These are phyloP conservation scores for Fusarium falciforme DNA, from an alignment of 2,329 filamentous ascomycete genomes.

Conservation along the genomic window DNA sequence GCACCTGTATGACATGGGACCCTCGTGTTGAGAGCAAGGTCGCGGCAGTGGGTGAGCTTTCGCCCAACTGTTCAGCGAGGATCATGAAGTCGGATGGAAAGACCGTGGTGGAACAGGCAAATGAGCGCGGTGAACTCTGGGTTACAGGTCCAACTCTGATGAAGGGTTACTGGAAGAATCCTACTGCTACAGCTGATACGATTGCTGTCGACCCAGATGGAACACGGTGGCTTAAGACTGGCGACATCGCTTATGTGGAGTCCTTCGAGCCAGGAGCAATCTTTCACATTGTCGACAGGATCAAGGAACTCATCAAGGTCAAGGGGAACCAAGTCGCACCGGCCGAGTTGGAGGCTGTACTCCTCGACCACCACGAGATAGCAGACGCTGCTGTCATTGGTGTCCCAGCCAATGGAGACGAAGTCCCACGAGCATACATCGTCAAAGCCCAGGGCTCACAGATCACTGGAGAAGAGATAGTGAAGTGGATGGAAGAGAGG, in stretches of 20 bases:
- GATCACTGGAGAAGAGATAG: slow-evolving; percentile 60
- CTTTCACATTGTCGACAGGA: slow-evolving; percentile 76
- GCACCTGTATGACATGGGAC: slow-evolving; percentile 74
- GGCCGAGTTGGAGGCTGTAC: slow-evolving; percentile 78
- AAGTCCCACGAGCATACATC: slow-evolving; percentile 71
- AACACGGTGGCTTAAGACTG: slow-evolving; percentile 77
- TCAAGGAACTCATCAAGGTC: slow-evolving; percentile 72
- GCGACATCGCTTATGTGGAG: slow-evolving; percentile 77
- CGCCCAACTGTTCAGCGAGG: slow-evolving; percentile 60
- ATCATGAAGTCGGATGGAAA: slow-evolving; percentile 69
- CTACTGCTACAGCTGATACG: slow-evolving; percentile 73
- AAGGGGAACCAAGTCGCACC: slow-evolving; percentile 82
- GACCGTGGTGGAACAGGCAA: slow-evolving; percentile 57
- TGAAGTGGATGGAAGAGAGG: slow-evolving; percentile 68
- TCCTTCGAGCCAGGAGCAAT: slow-evolving; percentile 60
- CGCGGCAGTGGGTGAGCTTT: slow-evolving; percentile 49
- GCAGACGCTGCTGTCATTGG: slow-evolving; percentile 75
- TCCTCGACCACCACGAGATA: slow-evolving; percentile 76
- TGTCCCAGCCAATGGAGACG: slow-evolving; percentile 56
- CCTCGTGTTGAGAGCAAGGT: slow-evolving; percentile 61
- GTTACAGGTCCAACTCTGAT: slow-evolving; percentile 78
- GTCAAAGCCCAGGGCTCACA: slow-evolving; percentile 58
- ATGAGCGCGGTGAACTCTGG: slow-evolving; percentile 77
- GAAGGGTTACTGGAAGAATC: slow-evolving; percentile 81
- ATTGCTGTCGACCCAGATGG: slow-evolving; percentile 57